Evolutionary conservation across 2,329 filamentous ascomycete genomes (phyloP).

Genomic region (Trichoderma semiorbis): DNA sequence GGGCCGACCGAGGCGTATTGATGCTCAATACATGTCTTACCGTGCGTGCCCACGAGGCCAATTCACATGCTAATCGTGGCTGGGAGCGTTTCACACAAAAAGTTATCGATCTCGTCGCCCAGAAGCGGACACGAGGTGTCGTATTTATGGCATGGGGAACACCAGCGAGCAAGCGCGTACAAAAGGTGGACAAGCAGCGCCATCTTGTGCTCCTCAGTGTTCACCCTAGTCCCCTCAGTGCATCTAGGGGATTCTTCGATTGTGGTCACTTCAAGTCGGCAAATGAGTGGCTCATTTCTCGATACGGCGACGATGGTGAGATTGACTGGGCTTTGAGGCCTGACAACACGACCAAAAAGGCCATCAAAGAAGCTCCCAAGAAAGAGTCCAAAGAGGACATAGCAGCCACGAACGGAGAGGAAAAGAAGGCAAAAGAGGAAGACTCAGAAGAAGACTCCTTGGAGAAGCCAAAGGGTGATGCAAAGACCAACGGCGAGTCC

Average conservation of each 20-base stretch:
- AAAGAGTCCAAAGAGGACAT: constrained; percentile 25
- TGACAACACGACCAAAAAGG: constrained; percentile 32
- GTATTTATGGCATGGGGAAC: constrained; percentile 95
- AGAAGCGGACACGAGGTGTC: constrained; percentile 73
- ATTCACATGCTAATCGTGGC: constrained; percentile 78
- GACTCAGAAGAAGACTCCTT: neutral
- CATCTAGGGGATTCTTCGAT: constrained; percentile 75
- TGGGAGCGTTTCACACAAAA: constrained; percentile 94
- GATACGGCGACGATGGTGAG: constrained; percentile 74
- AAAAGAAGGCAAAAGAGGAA: constrained; percentile 9
- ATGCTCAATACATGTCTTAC: constrained; percentile 94
- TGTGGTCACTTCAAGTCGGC: constrained; percentile 77
- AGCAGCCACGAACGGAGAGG: constrained; percentile 21
- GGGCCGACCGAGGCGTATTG: constrained; percentile 90
- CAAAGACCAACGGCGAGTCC: constrained; percentile 15
- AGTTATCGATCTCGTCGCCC: constrained; percentile 81
- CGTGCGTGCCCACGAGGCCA: constrained; percentile 83
- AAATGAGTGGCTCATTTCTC: constrained; percentile 76
- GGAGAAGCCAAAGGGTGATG: neutral
- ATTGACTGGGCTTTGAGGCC: constrained; percentile 76
- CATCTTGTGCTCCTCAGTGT: constrained; percentile 84
- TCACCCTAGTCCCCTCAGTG: constrained; percentile 92
- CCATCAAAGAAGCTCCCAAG: constrained; percentile 27
- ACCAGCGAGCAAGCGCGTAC: constrained; percentile 75
- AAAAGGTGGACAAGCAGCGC: constrained; percentile 65